Base-by-base conservation (phyloP, 1,139 yeast genomes). In the Hyphopichia buzzinii region DNA sequence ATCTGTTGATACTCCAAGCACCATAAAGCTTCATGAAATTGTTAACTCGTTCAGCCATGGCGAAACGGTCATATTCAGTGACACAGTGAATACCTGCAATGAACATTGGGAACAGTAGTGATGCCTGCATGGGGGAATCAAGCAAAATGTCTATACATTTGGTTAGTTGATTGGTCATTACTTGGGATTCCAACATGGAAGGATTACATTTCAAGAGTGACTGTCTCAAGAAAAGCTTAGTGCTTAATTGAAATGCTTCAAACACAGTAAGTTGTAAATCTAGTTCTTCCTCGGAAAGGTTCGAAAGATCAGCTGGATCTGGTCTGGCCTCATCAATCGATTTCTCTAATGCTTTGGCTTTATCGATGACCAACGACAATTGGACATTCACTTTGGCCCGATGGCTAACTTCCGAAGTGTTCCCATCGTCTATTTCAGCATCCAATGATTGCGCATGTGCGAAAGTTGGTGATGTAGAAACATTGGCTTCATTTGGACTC, bases 11-110 rank as follows among this genome's bases (percentile, higher is more conserved):
- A 52, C 84, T 85, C 61, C 84, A 77, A 39, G 86, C 84, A 33
- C 79, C 78, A 51, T 84, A 84, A 16, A 84, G 62, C 31, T 71
- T 64, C 44, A 80, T 77, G 48, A 79, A 75, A 26, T 65, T 73
- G 17, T 76, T 76, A 43, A 84, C 74, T 40, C 85, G 64, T 15
- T 52, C 55, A 34, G 66, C 56, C 76, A 84, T 81, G 30, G 62
- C 54, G 12, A 57, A 57, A 16, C 87, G 68, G 44, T 79, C 83
- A 26, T 50, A 59, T 4, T 61, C 58, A 1, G 72, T 62, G 7
- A 79, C 74, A 48, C 85, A 76, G 53, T 81, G 82, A 47, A 85
- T 74, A 1, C 94, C 92, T 1, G 89, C 83, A 24, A 85, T 79
- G 52, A 86, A 86, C 43, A 84, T 59, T 1, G 95, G 95, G 56